phyloP scores from a whole-genome alignment of 1,139 yeast species.

The Protomyces inouyei region DNA sequence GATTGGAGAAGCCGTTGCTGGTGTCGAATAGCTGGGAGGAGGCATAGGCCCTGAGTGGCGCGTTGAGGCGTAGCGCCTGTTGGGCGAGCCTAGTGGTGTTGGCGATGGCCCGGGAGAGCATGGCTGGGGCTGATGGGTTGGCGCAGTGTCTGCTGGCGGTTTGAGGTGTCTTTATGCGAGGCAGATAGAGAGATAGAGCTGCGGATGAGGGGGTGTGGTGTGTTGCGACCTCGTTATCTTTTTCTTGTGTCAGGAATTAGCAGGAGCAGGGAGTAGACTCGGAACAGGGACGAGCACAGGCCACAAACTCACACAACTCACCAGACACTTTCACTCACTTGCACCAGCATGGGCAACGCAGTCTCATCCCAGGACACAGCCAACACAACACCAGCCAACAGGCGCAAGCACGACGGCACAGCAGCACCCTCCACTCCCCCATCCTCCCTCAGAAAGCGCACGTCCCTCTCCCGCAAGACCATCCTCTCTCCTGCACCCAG shows the following conservation, averaged over 20 bases:
- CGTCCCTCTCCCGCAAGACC: slow-evolving; percentile 6
- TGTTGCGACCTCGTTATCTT: too few species aligned
- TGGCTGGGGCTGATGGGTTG: not conserved
- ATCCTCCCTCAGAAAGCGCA: slow-evolving; percentile 12
- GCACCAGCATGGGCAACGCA: not conserved
- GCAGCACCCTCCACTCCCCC: slow-evolving; percentile 10
- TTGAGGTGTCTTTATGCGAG: too few species aligned
- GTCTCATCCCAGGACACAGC: not conserved
- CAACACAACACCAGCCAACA: not conserved
- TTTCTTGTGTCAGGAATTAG: too few species aligned
- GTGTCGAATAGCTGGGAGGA: slow-evolving; percentile 11
- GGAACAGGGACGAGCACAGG: too few species aligned
- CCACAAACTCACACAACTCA: too few species aligned
- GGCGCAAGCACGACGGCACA: not conserved
- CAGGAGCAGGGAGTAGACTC: too few species aligned
- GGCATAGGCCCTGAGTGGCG: not conserved
- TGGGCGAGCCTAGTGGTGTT: too few species aligned
- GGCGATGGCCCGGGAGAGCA: not conserved
- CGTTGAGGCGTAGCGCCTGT: too few species aligned
- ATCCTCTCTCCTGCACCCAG: slow-evolving; percentile 13
- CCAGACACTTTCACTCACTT: too few species aligned
- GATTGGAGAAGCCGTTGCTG: slow-evolving; percentile 41
- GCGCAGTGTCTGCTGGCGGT: too few species aligned
- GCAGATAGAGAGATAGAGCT: too few species aligned
- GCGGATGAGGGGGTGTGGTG: too few species aligned